These are phyloP conservation scores for Botrytis pseudocinerea DNA, from an alignment of 2,329 filamentous ascomycete species.

Conservation along the genomic window DNA sequence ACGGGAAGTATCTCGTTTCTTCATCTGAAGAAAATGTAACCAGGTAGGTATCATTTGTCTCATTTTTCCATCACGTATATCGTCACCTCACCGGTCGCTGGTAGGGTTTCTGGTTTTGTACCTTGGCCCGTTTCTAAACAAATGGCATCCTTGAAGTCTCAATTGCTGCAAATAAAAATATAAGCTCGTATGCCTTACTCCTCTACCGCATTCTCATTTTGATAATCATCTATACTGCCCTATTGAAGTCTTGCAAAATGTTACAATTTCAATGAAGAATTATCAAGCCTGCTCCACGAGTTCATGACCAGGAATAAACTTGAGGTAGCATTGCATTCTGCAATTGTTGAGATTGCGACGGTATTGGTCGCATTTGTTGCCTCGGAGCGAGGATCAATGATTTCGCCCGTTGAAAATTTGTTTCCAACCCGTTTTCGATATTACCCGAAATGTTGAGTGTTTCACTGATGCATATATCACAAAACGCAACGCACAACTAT, in stretches of 20 bases:
- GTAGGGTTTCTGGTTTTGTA: not conserved
- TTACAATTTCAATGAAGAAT: not conserved
- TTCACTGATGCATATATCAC: not conserved
- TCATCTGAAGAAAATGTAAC: not conserved
- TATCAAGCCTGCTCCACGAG: not conserved
- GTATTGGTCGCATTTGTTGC: not conserved
- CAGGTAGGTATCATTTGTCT: not conserved
- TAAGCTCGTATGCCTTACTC: not conserved
- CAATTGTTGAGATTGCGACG: not conserved
- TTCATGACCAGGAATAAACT: not conserved
- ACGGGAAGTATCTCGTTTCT: not conserved
- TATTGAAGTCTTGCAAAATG: not conserved
- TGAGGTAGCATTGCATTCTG: slow-evolving; percentile 7
- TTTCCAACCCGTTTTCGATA: not conserved
- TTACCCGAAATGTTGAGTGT: not conserved
- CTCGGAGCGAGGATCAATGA: not conserved
- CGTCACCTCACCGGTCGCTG: not conserved
- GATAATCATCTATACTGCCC: not conserved
- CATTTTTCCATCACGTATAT: not conserved
- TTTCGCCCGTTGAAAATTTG: not conserved
- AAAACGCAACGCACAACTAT: not conserved
- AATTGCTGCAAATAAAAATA: not conserved
- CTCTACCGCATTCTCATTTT: not conserved
- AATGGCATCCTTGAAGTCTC: not conserved
- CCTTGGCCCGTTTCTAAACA: not conserved